These are phyloP conservation scores for Gentiana macrophylla DNA, from an alignment of 257 asterid species.

Conservation along the genomic window DNA sequence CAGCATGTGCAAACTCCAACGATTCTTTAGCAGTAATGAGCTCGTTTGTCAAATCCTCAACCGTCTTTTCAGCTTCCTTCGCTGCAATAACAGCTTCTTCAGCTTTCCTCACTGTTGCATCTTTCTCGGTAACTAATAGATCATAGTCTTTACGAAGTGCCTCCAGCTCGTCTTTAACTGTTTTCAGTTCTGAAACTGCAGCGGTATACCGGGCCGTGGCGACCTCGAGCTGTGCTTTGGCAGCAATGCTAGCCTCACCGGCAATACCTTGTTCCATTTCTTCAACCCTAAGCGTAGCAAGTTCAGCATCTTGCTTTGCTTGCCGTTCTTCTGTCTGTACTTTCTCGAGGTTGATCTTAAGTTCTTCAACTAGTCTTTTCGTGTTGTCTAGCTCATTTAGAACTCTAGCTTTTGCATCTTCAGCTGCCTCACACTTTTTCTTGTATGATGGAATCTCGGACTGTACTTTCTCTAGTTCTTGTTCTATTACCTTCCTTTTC, in stretches of 20 bases:
- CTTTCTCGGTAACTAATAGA: constrained; percentile 50
- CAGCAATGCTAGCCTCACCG: constrained; percentile 74
- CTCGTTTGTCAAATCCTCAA: constrained; percentile 78
- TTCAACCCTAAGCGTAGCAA: constrained; percentile 74
- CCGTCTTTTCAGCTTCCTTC: constrained; percentile 72
- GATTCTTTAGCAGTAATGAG: constrained; percentile 70
- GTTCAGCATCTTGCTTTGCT: constrained; percentile 93
- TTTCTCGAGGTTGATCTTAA: constrained; percentile 86
- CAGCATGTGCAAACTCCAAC: constrained; percentile 79
- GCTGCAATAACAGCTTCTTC: constrained; percentile 49
- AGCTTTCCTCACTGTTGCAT: constrained; percentile 48
- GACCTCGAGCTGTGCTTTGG: constrained; percentile 96
- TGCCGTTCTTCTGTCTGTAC: constrained; percentile 86
- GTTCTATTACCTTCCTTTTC: constrained; percentile 79
- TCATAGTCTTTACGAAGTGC: constrained; percentile 49
- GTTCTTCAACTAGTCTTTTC: constrained; percentile 73
- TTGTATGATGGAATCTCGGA: constrained; percentile 71
- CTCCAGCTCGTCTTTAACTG: constrained; percentile 46
- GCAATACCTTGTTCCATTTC: constrained; percentile 91
- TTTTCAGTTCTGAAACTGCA: constrained; percentile 60
- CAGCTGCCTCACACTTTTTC: constrained; percentile 65
- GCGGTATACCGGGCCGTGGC: constrained; percentile 72
- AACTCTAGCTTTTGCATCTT: constrained; percentile 55
- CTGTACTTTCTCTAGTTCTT: constrained; percentile 69
- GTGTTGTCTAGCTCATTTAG: constrained; percentile 76